Conservation (phyloP, 306 rosid species). For the Vigna unguiculata region DNA sequence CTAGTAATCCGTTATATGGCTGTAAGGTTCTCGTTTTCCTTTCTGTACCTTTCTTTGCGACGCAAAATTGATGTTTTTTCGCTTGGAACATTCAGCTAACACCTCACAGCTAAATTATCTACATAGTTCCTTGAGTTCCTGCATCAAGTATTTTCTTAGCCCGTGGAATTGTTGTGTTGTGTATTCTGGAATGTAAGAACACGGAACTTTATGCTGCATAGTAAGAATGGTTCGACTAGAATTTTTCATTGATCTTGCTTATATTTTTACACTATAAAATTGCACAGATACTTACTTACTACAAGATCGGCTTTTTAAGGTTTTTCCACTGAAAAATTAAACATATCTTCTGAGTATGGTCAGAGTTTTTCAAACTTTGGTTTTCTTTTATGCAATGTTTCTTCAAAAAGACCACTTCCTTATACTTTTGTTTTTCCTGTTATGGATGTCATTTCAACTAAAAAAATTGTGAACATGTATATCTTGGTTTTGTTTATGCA, state of each 20-base stretch:
- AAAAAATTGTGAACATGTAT: background rate
- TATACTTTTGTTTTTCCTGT: slow-evolving; percentile 22
- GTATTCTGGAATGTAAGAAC: background rate
- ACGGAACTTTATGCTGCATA: background rate
- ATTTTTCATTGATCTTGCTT: slow-evolving; percentile 3
- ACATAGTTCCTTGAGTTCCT: slow-evolving; percentile 15
- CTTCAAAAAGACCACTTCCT: background rate
- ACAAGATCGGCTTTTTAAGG: background rate
- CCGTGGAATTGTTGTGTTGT: slow-evolving; percentile 5
- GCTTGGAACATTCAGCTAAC: background rate
- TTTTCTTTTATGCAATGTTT: background rate
- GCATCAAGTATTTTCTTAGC: slow-evolving; percentile 2
- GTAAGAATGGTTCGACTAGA: background rate
- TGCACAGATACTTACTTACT: background rate
- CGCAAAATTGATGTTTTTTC: background rate
- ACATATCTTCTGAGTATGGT: background rate
- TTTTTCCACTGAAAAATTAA: background rate
- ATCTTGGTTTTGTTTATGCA: slow-evolving; percentile 19
- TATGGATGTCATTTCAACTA: background rate
- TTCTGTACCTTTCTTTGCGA: background rate
- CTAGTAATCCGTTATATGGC: slow-evolving; percentile 10
- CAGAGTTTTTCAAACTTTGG: background rate
- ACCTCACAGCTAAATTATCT: slow-evolving; percentile 9
- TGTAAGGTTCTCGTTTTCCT: slow-evolving; percentile 13
- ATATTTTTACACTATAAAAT: slow-evolving; percentile 20